phyloP scores from a whole-genome alignment of 495 filamentous ascomycete species.

The Talaromyces nanjingensis region DNA sequence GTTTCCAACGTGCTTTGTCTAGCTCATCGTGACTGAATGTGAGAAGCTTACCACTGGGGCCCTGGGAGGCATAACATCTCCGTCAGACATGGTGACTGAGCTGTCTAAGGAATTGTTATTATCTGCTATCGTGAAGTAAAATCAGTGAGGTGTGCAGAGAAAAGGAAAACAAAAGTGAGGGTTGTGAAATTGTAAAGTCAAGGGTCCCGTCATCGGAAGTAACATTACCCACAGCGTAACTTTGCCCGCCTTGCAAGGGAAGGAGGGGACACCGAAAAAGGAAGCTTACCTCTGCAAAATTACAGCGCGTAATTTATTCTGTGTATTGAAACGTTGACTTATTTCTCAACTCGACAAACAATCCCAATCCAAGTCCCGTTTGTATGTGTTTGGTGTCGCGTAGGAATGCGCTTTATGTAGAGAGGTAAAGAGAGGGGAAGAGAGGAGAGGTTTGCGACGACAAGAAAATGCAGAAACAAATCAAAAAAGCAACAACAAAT shows the following conservation, averaged over 20 bases:
- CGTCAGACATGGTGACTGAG: slow-evolving; percentile 56
- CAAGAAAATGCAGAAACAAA: not conserved
- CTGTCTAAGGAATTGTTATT: not conserved
- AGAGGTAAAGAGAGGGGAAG: slow-evolving; percentile 9
- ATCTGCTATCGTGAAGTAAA: not conserved
- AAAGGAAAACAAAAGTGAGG: not conserved
- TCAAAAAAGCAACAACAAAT: not conserved
- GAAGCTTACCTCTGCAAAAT: not conserved
- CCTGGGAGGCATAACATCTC: slow-evolving; percentile 43
- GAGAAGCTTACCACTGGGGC: slow-evolving; percentile 54
- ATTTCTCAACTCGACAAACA: not conserved
- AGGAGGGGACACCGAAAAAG: not conserved
- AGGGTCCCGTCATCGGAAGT: not conserved
- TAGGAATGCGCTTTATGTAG: not conserved
- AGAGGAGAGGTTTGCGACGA: slow-evolving; percentile 2
- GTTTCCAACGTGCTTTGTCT: not conserved
- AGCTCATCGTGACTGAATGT: not conserved
- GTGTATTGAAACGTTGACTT: not conserved
- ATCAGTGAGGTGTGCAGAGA: not conserved
- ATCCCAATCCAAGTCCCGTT: not conserved
- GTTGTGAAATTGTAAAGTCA: not conserved
- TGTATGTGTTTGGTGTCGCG: not conserved
- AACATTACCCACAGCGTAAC: slow-evolving; percentile 1
- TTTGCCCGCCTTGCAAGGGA: not conserved
- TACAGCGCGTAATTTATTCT: not conserved